Evolutionary conservation across 345 rosid genomes (phyloP), one percentile per base, ranked within the genome.

Genomic region (Acer saccharum): DNA sequence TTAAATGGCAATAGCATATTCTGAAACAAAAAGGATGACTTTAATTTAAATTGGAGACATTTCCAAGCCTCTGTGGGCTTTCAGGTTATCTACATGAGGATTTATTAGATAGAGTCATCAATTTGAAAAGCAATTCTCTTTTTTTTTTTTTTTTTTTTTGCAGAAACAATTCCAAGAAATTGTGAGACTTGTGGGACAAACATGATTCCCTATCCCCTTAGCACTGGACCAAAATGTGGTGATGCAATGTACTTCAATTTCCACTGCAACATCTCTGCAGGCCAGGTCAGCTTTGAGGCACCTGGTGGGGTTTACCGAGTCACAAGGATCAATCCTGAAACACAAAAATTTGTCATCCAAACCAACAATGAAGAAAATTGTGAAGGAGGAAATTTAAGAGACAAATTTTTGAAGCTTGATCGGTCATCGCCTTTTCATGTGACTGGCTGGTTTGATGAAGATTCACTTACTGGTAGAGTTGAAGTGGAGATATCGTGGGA

Each of bases 401-500:
- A 46, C 0, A 23, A 12, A 25, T 2, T 70, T 29, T 57, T 66
- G 73, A 58, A 29, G 54, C 79, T 87, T 44, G 77, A 82, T 11
- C 64, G 63, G 35, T 81, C 88, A 29, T 83, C 57, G 0, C 90
- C 88, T 50, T 87, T 78, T 79, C 69, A 76, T 57, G 79, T 80
- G 41, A 85, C 86, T 60, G 76, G 76, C 52, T 32, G 79, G 73
- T 87, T 89, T 60, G 76, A 78, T 64, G 79, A 72, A 58, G 84
- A 87, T 21, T 9, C 32, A 75, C 39, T 72, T 61, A 74, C 77
- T 58, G 74, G 71, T 52, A 52, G 76, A 35, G n/a, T 66, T 72
- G 93, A 86, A 82, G 69, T 86, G n/a, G 94, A 84, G 84, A 88
- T 87, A 18, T 77, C 58, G 29, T 92, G 92, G 92, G 84, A 87